Evolutionary conservation across 352 stramenopile species (phyloP).

Genomic region (Phytophthora multivora): DNA sequence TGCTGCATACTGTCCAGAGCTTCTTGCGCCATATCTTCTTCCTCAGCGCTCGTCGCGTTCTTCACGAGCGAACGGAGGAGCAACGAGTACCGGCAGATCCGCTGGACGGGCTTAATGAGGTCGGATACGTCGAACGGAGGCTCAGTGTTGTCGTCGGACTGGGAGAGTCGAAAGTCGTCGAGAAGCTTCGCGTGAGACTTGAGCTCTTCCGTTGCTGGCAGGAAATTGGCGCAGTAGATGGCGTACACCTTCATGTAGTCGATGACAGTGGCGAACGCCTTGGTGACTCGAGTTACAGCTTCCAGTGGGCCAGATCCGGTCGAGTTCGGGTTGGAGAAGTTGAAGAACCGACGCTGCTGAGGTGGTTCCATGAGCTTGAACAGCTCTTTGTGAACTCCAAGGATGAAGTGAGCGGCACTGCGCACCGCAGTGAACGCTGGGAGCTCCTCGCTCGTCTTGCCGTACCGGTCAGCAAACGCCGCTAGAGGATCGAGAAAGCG

Average conservation of each 20-base stretch:
- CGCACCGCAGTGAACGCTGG: conserved; percentile 23
- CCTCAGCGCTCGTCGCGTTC: conserved; percentile 36
- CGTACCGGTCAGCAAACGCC: conserved; percentile 16
- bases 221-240: conserved; percentile 63
- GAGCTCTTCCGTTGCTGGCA: conserved; percentile 53
- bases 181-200: conserved; percentile 44
- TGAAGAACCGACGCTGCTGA: conserved; percentile 22
- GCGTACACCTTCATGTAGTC: conserved; percentile 80
- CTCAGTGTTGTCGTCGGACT: conserved; percentile 6
- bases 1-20: conserved; percentile 50
- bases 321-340: conserved; percentile 11
- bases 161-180: conserved; percentile 26
- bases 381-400: conserved; percentile 32
- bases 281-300: conserved; percentile 33
- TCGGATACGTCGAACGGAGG: conserved; percentile 47
- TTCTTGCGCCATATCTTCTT: conserved; percentile 38
- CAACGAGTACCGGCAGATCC: conserved; percentile 72
- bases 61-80: conserved; percentile 56
- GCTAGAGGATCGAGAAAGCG: conserved; percentile 29
- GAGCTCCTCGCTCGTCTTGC: conserved; percentile 17
- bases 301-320: conserved; percentile 14
- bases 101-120: conserved; percentile 77
- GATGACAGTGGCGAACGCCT: conserved; percentile 46
- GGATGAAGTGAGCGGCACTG: conserved; percentile 23
- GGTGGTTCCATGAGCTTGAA: conserved; percentile 18